Evolutionary conservation across 257 asterid genomes (phyloP), one percentile per base, ranked within the genome.

Genomic region (Dorcoceras hygrometricum): DNA sequence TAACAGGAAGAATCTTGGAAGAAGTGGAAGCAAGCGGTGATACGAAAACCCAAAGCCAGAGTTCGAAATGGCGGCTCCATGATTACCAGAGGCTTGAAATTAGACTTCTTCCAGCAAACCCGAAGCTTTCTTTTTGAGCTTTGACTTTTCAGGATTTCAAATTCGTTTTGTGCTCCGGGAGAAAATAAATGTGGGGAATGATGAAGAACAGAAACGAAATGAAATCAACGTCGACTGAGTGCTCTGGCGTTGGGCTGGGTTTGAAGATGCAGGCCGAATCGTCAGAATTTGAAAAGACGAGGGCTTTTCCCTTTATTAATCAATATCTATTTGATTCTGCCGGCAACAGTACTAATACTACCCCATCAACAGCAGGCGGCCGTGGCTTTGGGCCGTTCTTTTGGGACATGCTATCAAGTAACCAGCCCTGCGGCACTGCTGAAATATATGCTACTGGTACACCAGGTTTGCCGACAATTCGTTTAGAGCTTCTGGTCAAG

Each of bases 171-270:
- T 55, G 59, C 22, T 9, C 34, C 4, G 23, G 28, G 5, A 7
- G 46, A 23, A 12, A 23, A 63, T 20, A 5, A 31, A 18, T 57
- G 29, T 34, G 25, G 57, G 59, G 12, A 75, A 57, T 9, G 10
- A 74, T 75, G 84, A 79, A 69, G 31, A 65, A 72, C 16, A 73
- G 71, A 14, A 70, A 59, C 50, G 75, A 75, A 48, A 74, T 60
- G 7, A 76, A 69, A 53, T 61, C 77, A 25, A 66, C 75, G 50
- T 50, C 73, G 26, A 53, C 69, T 1, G 34, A 73, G 20, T 46
- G 74, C 7, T 78, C 61, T 63, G 85, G 82, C 66, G 77, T 78
- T 23, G 87, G 74, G 8, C 57, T 84, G 71, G 94, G 80, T 62
- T 76, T 88, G 72, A 82, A 76, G 79, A 81, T 81, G 85, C 83